These are phyloP conservation scores for Starmerella stigmatis DNA, from an alignment of 805 yeast species.

Conservation along the genomic window DNA sequence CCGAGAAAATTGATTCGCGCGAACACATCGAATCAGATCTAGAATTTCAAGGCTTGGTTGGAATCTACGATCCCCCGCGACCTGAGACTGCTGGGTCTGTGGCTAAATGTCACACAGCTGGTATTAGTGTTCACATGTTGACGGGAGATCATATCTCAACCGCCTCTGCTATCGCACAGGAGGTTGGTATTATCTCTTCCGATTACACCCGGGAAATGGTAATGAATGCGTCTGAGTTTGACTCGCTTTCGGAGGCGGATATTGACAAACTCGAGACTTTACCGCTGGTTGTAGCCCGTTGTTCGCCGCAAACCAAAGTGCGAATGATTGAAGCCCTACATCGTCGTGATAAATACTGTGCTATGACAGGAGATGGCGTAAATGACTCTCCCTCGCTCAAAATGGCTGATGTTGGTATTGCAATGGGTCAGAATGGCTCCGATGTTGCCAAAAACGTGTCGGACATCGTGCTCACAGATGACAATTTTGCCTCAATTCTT, in stretches of 20 bases:
- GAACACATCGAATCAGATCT: conserved; percentile 43
- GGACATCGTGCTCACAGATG: conserved; percentile 65
- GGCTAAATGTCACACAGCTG: conserved; percentile 57
- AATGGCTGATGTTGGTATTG: conserved; percentile 71
- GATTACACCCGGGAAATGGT: conserved; percentile 48
- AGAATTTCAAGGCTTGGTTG: conserved; percentile 56
- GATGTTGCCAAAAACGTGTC: conserved; percentile 81
- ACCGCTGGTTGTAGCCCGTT: conserved; percentile 70
- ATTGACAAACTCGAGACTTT: conserved; percentile 53
- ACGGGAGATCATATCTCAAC: conserved; percentile 77
- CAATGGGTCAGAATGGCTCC: conserved; percentile 73
- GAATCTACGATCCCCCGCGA: conserved; percentile 75
- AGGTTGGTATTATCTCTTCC: conserved; percentile 66
- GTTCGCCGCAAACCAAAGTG: conserved; percentile 75
- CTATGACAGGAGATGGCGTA: conserved; percentile 81
- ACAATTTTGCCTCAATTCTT: conserved; percentile 68
- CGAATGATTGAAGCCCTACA: conserved; percentile 69
- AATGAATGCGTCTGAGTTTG: conserved; percentile 67
- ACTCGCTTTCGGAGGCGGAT: conserved; percentile 47
- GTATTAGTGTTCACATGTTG: conserved; percentile 69
- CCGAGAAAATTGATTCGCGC: conserved; percentile 26
- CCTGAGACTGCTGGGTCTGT: conserved; percentile 57
- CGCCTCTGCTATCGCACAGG: conserved; percentile 69
- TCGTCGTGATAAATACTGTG: conserved; percentile 52
- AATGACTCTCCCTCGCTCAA: conserved; percentile 72